Evolutionary conservation across 306 rosid genomes (phyloP), one percentile per base, ranked within the genome.

Genomic region (Medicago lupulina): DNA sequence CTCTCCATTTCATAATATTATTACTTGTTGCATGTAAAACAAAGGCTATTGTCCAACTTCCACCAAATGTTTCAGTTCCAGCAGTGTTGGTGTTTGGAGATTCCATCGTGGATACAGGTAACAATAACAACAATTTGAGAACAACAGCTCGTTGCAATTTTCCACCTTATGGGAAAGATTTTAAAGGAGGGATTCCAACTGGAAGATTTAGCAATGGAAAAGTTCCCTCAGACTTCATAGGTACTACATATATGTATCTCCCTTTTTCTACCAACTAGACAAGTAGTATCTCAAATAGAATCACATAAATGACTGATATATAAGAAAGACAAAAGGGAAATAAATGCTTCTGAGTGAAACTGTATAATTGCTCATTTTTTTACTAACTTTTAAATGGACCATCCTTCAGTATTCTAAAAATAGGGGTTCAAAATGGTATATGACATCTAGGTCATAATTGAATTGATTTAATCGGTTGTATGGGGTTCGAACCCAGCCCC

Each of bases 61-160:
- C 96, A 61, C 80, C 83, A 34, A 82, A 83, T 47, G 68, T 50
- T 40, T 34, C 83, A 3, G 36, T 89, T 44, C 91, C 98, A 0
- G 98, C 97, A 4, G 74, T 89, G 4, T 60, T 86, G 0, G 88
- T 85, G 53, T 86, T 93, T 9, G 98, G 98, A 41, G 98, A 90
- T 39, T 90, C 97, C 0, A 87, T 90, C 25, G 75, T 90, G 77
- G 98, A 93, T 46, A 93, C 98, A 0, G 97, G 98, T 47, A 90
- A 85, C 78, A 93, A 93, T 82, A 89, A 92, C 85, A 6, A 84
- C 65, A 84, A 77, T 47, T 11, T 16, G 3, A 3, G 6, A 70
- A 84, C 83, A 4, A 7, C 69, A 1, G 85, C 87, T 4, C 61
- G 70, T 16, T 84, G 83, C 50, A 77, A 84, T 49, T 84, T 68